Evolutionary conservation across 1,284 basidiomycete genomes (phyloP).

Genomic region (Calocybe gambosa): DNA sequence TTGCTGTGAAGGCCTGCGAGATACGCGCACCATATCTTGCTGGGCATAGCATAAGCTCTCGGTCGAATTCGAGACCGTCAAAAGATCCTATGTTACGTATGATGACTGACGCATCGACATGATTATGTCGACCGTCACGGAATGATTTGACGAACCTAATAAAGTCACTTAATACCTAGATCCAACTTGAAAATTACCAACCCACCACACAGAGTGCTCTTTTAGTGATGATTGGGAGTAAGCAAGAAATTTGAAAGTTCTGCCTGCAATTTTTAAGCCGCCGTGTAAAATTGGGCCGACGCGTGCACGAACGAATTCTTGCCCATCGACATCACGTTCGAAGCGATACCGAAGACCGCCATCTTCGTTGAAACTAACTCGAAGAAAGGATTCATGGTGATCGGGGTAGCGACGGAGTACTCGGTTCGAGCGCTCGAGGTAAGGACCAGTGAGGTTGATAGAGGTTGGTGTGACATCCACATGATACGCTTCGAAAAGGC

Average conservation of each 20-base stretch:
- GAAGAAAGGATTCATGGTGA: constrained; percentile 52
- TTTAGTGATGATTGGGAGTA: constrained; percentile 52
- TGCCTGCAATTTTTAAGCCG: constrained; percentile 44
- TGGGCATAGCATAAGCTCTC: constrained; percentile 47
- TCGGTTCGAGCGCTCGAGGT: constrained; percentile 59
- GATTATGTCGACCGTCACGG: constrained; percentile 21
- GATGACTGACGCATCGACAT: constrained; percentile 41
- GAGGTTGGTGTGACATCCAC: constrained; percentile 56
- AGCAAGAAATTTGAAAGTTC: constrained; percentile 50
- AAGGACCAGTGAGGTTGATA: constrained; percentile 53
- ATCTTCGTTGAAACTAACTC: constrained; percentile 61
- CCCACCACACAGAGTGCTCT: constrained; percentile 39
- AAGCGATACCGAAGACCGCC: constrained; percentile 41
- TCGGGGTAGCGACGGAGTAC: constrained; percentile 47
- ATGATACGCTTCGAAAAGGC: constrained; percentile 49
- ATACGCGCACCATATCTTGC: constrained; percentile 67
- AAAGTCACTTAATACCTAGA: not conserved
- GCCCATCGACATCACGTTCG: constrained; percentile 45
- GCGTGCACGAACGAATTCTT: constrained; percentile 36
- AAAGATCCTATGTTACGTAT: constrained; percentile 51
- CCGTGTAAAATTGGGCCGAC: constrained; percentile 37
- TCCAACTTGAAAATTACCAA: constrained; percentile 10
- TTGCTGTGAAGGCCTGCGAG: constrained; percentile 69
- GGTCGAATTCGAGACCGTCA: constrained; percentile 37
- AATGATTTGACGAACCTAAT: constrained; percentile 46